Evolutionary conservation across 306 rosid species (phyloP), one percentile per base, ranked within the genome.

Genomic region (Carpinus fangiana): DNA sequence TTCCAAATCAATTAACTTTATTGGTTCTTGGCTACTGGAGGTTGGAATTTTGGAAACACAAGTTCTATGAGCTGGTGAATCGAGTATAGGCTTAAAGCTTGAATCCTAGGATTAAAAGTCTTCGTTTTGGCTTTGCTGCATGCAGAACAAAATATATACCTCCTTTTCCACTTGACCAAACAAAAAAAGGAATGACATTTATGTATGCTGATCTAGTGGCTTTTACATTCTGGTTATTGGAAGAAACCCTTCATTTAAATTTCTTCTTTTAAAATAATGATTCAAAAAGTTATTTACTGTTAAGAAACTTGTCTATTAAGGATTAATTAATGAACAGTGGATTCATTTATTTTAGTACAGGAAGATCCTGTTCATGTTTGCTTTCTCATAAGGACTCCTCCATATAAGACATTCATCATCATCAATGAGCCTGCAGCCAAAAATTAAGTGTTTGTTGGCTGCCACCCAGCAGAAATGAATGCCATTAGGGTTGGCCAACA

Each of bases 381-480:
- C 16, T 38, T 48, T 67, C 52, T 67, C 14, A 11, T 43, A 41
- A 9, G 51, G 18, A 41, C 11, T 18, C 51, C 14, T 67, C 26
- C 72, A 67, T 45, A 38, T 9, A 67, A 38, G 72, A 41, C 72
- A 66, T 38, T 38, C 51, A 20, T 14, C 72, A 9, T 43, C 72
- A 66, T 66, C 72, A 66, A 66, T 38, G 28, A 67, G 51, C 51
- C 51, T 41, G 51, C 50, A 9, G 50, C 72, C 70, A 43, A 41
- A 67, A 41, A 10, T n/a, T 41, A 67, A 17, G 70, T 64, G 26
- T 64, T 64, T 64, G 46, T 38, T 41, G 72, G 13, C 31, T 51
- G 41, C 48, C 72, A 66, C 26, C 72, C 51, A 38, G 28, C 5
- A 66, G 7, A 66, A 66, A 66, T 41, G 72, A 66, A 41, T 66